Base-by-base conservation (phyloP, 495 filamentous ascomycete species). In the Aeminium ludgeri region DNA sequence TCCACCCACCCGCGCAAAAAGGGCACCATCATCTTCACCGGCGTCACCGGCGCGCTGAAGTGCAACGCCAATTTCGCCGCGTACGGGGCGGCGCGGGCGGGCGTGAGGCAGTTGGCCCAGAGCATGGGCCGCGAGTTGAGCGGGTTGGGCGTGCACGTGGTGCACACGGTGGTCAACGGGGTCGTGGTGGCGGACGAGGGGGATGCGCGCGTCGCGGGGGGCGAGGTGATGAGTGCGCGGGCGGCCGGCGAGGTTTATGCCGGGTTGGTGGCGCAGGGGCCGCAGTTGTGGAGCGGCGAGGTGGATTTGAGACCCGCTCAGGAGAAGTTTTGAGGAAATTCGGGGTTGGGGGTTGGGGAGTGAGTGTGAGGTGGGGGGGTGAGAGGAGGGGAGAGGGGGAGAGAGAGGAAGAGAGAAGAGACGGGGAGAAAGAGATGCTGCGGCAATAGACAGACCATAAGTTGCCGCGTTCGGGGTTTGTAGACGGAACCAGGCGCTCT, bases 21-120 rank as follows among this genome's bases (percentile, higher is more conserved):
- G 35, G 62, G 63, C 11, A 64, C 63, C 0, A 25, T 64, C n/a
- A 63, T 67, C 36, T 64, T 66, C 45, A 64, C 63, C 0, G 62
- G 63, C 4, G 64, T 61, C 2, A 45, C 65, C 13, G 64, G 61
- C 2, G 61, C 63, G 1, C 40, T 67, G 40, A 48, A 63, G 11
- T 60, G 57, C 41, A 62, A 55, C 39, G 57, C 63, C 2, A 51
- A 65, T 34, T 67, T 52, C 41, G 60, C 58, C 7, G 59, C 64
- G 1, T 66, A 65, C 43, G 64, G 64, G 19, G 62, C 62, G 19
- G 56, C 59, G 2, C 43, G 62, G n/a, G 46, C 61, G 8, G 53
- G 51, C 15, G 64, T 61, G 33, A 47, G 63, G 37, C 57, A 59
- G 34, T 45, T 67, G 38, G 61, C 64, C 25, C 58, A 66, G 53